Percentiles rank a stretch among this genome's conserved stretches.
These are phyloP conservation scores for Wickerhamomyces rabaulensis DNA, from an alignment of 805 yeast genomes.

Conservation along the genomic window DNA sequence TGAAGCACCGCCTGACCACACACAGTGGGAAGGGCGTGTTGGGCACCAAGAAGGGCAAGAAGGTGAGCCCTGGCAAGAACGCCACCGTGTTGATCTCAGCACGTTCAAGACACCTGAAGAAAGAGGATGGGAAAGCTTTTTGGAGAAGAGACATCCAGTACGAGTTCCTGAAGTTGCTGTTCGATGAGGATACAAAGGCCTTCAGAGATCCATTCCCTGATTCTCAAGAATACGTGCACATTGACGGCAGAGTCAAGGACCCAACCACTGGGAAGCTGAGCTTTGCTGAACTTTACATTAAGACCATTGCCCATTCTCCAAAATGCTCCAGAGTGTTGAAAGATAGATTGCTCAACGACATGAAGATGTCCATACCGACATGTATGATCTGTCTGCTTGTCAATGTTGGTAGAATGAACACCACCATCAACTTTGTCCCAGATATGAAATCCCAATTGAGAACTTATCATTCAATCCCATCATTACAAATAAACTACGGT, in stretches of 20 bases:
- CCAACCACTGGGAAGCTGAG: constrained; percentile 44
- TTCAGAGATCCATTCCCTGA: constrained; percentile 60
- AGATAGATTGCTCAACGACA: constrained; percentile 65
- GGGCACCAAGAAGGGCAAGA: constrained; percentile 6
- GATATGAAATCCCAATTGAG: constrained; percentile 93
- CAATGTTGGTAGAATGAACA: constrained; percentile 89
- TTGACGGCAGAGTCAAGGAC: constrained; percentile 29
- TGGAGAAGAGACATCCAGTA: constrained; percentile 86
- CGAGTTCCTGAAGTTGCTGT: constrained; percentile 62
- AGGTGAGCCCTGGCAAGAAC: constrained; percentile 11
- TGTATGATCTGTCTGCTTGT: constrained; percentile 82
- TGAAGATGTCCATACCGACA: constrained; percentile 60
- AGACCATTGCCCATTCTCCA: constrained; percentile 75
- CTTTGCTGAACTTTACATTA: constrained; percentile 77
- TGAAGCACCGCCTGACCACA: background rate
- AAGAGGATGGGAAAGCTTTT: constrained; percentile 87
- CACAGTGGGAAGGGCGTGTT: background rate
- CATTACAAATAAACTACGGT: constrained; percentile 65
- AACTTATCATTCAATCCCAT: constrained; percentile 91
- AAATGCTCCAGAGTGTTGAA: constrained; percentile 80
- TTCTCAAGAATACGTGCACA: constrained; percentile 29
- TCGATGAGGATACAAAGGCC: constrained; percentile 56
- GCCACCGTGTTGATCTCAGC: constrained; percentile 21
- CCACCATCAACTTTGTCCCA: constrained; percentile 90
- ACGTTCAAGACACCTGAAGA: constrained; percentile 63